Evolutionary conservation across 2,329 filamentous ascomycete genomes (phyloP).

Genomic region (Apiospora rasikravindrae): DNA sequence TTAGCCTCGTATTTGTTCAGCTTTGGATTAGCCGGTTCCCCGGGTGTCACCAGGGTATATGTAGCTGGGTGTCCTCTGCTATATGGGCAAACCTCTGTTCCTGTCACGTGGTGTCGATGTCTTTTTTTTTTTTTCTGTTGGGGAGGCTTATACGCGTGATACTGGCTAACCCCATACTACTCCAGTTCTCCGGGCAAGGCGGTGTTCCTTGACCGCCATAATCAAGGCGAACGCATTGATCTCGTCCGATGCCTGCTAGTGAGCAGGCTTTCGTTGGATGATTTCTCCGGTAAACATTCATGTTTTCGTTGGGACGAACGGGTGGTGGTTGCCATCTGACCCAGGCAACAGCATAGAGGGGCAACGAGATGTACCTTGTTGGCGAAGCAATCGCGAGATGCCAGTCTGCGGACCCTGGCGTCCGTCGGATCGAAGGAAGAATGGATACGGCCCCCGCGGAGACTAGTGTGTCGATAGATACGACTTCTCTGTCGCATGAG

Average conservation of each 20-base stretch:
- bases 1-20: background rate
- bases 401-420: background rate
- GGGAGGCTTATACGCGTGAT: background rate
- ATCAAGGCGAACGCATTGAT: background rate
- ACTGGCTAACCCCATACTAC: background rate
- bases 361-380: background rate
- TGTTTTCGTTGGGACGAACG: slow-evolving; percentile 9
- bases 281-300: background rate
- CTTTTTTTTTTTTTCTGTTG: background rate
- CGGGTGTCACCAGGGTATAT: background rate
- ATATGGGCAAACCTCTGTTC: background rate
- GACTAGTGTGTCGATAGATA: background rate
- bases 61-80: background rate
- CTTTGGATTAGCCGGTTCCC: background rate
- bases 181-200: slow-evolving; percentile 9
- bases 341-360: background rate
- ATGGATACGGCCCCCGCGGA: background rate
- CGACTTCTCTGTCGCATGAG: background rate
- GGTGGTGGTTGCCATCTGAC: background rate
- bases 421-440: background rate
- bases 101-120: slow-evolving; percentile 6
- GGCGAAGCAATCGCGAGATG: background rate
- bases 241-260: slow-evolving; percentile 6
- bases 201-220: slow-evolving; percentile 5
- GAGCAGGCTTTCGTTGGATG: background rate